These are phyloP conservation scores for Epithele typhae DNA, from an alignment of 768 basidiomycete species.

Conservation along the genomic window DNA sequence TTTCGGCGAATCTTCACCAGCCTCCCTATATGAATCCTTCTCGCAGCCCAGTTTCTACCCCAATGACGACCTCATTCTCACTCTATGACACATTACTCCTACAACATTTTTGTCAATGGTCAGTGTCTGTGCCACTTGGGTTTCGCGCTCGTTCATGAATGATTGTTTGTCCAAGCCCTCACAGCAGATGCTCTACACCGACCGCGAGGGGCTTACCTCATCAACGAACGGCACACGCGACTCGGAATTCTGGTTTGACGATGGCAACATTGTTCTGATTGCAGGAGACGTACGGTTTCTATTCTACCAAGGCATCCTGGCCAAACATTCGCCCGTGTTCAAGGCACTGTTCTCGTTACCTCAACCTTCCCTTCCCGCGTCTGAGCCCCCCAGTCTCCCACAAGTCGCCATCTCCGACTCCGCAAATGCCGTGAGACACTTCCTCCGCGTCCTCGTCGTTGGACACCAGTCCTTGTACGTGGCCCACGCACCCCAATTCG, in stretches of 20 bases:
- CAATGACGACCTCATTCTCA: too few relatives aligned
- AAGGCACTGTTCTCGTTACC: constrained; percentile 16
- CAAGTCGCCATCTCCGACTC: constrained; percentile 2
- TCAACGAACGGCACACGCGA: too few relatives aligned
- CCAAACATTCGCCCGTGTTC: constrained; percentile 22
- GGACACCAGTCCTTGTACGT: background rate
- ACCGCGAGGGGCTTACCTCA: too few relatives aligned
- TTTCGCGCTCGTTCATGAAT: too few relatives aligned
- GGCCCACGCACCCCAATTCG: background rate
- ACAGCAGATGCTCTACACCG: too few relatives aligned
- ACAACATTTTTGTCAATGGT: too few relatives aligned
- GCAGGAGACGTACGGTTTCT: constrained; percentile 22
- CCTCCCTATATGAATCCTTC: too few relatives aligned
- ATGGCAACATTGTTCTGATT: constrained; percentile 24
- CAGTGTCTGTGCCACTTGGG: too few relatives aligned
- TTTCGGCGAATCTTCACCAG: too few relatives aligned
- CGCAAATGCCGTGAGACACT: constrained; percentile 1
- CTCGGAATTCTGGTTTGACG: constrained; percentile 26
- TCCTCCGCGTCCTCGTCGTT: constrained; percentile 1
- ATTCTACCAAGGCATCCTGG: constrained; percentile 20
- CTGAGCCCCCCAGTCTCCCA: background rate
- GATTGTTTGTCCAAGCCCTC: too few relatives aligned
- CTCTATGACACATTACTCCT: too few relatives aligned
- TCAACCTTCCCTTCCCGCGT: background rate
- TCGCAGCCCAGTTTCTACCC: too few relatives aligned